Base-by-base conservation (phyloP, 176 grass and related monocot genomes). In the Aegilops sharonensis region DNA sequence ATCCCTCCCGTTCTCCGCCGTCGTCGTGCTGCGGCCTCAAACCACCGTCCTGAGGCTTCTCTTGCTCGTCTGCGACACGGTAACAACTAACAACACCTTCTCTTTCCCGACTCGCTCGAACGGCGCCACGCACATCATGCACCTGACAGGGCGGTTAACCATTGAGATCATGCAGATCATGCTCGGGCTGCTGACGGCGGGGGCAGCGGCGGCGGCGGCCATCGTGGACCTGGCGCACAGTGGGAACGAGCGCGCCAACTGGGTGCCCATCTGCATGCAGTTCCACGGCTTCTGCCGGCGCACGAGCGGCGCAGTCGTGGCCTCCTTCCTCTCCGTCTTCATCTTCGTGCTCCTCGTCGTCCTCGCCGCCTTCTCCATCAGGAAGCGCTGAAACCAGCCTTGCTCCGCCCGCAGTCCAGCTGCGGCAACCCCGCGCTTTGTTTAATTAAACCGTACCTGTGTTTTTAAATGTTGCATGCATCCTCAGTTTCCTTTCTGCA, bases 221-320 rank as follows among this genome's bases (percentile, higher is more conserved):
- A 95, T 95, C 83, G 93, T 98, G 34, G 88, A 95, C 78, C 81
- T 98, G 75, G 95, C 93, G 20, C 95, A 95, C 89, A 94, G 81
- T 11, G 95, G 95, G 31, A 92, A 92, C 79, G 64, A 63, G 76
- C 88, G 86, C 17, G 97, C 97, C 15, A 99, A 99, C 80, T 99
- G 97, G 97, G 79, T 96, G 75, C 89, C 94, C 87, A 96, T 99
- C 88, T 99, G 94, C 89, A 91, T 96, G 88, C 97, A 89, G 85
- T 96, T 99, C 85, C 69, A 89, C 9, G 83, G 94, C 31, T 96
- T 99, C 83, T 99, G 97, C 89, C 31, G 87, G 79, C 92, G 94
- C 20, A 99, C 90, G 29, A 96, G 97, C 77, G 97, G 97, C 29
- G 83, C 94, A 7, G 93, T 99, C 48, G 92, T 96, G 3, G 94